Evolutionary conservation across 2,329 filamentous ascomycete genomes (phyloP).

Genomic region (Diplocarpon rosae): DNA sequence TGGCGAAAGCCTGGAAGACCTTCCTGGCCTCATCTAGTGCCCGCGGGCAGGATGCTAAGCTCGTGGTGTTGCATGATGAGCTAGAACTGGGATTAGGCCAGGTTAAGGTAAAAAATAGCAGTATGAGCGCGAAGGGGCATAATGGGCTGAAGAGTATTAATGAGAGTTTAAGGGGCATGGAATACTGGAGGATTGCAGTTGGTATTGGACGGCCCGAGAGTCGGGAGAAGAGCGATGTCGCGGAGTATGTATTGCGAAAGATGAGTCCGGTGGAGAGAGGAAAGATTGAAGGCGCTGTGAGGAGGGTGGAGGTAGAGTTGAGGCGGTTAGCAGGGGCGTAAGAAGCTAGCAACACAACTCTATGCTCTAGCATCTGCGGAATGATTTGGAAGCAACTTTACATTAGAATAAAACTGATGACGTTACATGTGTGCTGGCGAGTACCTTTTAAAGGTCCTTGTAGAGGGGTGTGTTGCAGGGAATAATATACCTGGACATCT

Average conservation of each 20-base stretch:
- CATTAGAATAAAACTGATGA: no score
- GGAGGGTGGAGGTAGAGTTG: slow-evolving; percentile 17
- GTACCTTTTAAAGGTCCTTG: no score
- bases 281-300: slow-evolving; percentile 21
- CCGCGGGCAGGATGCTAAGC: slow-evolving; percentile 30
- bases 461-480: no score
- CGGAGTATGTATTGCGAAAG: slow-evolving; percentile 59
- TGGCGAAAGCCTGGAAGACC: slow-evolving; percentile 55
- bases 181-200: slow-evolving; percentile 55
- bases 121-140: slow-evolving; percentile 56
- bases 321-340: slow-evolving; percentile 4
- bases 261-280: slow-evolving; percentile 22
- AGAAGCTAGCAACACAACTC: no score
- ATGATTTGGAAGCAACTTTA: no score
- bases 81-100: slow-evolving; percentile 62
- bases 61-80: slow-evolving; percentile 85
- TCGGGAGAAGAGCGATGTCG: slow-evolving; percentile 56
- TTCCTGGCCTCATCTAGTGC: slow-evolving; percentile 32
- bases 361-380: no score
- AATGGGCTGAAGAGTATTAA: slow-evolving; percentile 64
- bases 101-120: slow-evolving; percentile 53
- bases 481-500: no score
- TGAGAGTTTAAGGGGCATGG: slow-evolving; percentile 33
- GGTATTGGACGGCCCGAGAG: slow-evolving; percentile 77
- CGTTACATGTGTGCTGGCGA: no score